Evolutionary conservation across 2,329 filamentous ascomycete species (phyloP).

Genomic region (Aspergillus quadricinctus): DNA sequence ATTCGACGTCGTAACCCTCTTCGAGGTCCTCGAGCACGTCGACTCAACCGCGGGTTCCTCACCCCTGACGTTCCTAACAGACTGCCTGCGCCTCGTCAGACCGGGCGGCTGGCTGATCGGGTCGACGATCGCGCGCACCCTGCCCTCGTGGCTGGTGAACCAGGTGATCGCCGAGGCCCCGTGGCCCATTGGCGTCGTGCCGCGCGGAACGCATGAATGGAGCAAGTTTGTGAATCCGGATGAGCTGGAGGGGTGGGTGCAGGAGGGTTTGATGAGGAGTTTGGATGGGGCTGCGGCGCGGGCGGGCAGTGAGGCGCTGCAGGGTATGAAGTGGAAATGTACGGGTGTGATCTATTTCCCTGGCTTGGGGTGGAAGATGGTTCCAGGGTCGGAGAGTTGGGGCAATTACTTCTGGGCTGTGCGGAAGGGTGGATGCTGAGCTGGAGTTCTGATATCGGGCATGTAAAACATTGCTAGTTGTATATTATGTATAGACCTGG

Average conservation of each 20-base stretch:
- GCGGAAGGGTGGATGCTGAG: conserved; percentile 46
- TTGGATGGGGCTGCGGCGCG: conserved; percentile 31
- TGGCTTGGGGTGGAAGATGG: conserved; percentile 81
- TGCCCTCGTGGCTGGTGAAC: conserved; percentile 85
- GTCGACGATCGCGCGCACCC: conserved; percentile 87
- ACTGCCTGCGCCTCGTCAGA: conserved; percentile 59
- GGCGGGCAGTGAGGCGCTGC: conserved; percentile 22
- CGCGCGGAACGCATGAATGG: conserved; percentile 93
- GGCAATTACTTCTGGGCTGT: conserved; percentile 97
- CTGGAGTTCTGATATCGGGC: not conserved
- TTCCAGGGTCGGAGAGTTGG: conserved; percentile 73
- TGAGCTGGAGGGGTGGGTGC: conserved; percentile 52
- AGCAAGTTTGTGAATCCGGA: conserved; percentile 86
- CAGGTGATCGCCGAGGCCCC: conserved; percentile 84
- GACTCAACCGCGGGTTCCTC: conserved; percentile 74
- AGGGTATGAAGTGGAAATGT: conserved; percentile 54
- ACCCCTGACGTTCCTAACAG: conserved; percentile 61
- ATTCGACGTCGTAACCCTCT: conserved; percentile 80
- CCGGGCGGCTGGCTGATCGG: conserved; percentile 92
- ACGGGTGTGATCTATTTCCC: conserved; percentile 89
- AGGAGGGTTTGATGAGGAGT: conserved; percentile 47
- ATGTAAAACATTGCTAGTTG: not conserved
- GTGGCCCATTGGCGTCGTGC: conserved; percentile 69
- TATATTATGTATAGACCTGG: not conserved
- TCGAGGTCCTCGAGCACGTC: conserved; percentile 95